Base-by-base conservation (phyloP, 1,284 basidiomycete species). In the Fistulinella staudtii region DNA sequence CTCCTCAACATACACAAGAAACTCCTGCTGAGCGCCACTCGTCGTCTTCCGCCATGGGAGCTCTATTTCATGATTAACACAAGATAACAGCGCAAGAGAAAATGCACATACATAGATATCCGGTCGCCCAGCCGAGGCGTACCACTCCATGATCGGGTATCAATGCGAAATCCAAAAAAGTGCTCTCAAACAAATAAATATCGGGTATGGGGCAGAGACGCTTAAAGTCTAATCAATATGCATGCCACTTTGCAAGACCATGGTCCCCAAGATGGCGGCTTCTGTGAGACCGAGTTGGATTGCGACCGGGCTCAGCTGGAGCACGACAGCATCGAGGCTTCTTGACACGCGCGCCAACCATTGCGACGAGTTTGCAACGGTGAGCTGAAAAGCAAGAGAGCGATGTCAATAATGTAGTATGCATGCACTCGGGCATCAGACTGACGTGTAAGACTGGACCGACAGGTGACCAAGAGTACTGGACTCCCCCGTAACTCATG, bases 231-330 rank as follows among this genome's bases (percentile, higher is more conserved):
- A 78, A 46, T 78, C 76, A 15, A 78, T 73, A 53, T 64, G 70
- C 38, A 67, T 70, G 25, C 77, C 76, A 25, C 66, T 76, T 43
- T 74, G 74, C 33, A 79, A 57, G 15, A 79, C 59, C 13, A 73
- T 46, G 1, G 72, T 65, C 0, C 73, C 75, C 7, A 73, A 60
- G n/a, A 79, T 53, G 29, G 65, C 54, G 17, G 60, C 53, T 15
- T 79, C 70, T 4, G 76, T 56, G 21, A 78, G 62, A 6, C 68
- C 69, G 9, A 72, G 60, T 42, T 74, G 67, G 17, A 76, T 59
- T 5, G 74, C 75, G 15, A 73, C 64, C 1, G 68, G 53, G 3
- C 71, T 70, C 39, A 79, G 55, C 40, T 78, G 74, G 21, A 79
- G 61, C 1, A 58, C 53, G 41, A 77, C 59, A 3, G 58, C 57